Evolutionary conservation across 441 rosid species (phyloP), one percentile per base, ranked within the genome.

Genomic region (California macrophylla): DNA sequence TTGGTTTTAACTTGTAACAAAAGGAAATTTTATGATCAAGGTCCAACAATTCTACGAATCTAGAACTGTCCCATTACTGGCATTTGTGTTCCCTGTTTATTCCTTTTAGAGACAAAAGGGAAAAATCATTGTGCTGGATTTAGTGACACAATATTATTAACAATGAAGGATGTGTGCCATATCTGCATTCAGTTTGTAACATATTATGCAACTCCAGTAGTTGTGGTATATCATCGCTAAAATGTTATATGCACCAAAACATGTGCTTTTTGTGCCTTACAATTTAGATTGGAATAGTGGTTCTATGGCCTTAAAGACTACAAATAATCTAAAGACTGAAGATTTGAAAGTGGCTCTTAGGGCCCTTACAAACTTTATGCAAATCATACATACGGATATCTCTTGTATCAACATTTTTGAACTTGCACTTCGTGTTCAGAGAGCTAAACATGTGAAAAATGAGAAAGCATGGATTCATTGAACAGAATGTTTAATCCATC

Each of bases 361-460:
- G 28, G 75, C 42, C 58, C 58, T 25, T 56, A 21, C 21, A 3
- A 42, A n/a, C 13, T 52, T 40, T 60, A 54, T 16, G 6, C 40
- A 40, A 36, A 45, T 72, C 54, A 38, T 62, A 6, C 47, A 63
- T 45, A 50, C 68, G 3, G 29, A 26, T 63, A 29, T 63, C 42
- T 62, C 30, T 10, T 20, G 18, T 69, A 28, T 61, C 13, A 3
- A 6, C 40, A 58, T 20, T 20, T 23, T 58, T 21, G 3, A 1
- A 52, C 60, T 58, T 47, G 29, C 60, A 34, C 21, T 21, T 28
- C 42, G 16, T 58, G 16, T 30, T 6, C 15, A 42, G 2, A 52
- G 69, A 62, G 63, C 70, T 61, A 45, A 66, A 16, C 16, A 52
- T 23, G 25, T 56, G 62, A 23, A 56, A 28, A 56, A 56, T 56